Evolutionary conservation across 768 basidiomycete genomes (phyloP), one percentile per base, ranked within the genome.

Genomic region (Pilatotrama ljubarskyi): DNA sequence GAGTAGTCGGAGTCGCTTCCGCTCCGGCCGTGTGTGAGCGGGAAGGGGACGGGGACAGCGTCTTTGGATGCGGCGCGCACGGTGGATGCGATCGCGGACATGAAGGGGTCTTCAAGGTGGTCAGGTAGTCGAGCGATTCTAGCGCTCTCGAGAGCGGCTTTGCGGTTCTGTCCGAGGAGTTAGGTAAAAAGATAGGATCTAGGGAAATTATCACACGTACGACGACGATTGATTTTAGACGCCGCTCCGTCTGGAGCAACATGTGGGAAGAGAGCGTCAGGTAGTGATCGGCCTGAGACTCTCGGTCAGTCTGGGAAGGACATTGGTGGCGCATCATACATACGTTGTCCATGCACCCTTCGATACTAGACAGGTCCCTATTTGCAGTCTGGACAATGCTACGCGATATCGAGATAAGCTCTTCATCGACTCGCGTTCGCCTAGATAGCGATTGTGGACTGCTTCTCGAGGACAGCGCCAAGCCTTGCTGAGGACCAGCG

Each of bases 311-410:
- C 11, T 42, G 7, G 17, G 10, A 37, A 17, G 20, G 15, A 37
- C 5, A n/a, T 25, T 2, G 46, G 20, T 9, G 43, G 4, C 5
- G 2, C 7, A 50, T 8, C 46, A 55, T 10, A 71, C 79, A 72
- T 70, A 88, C 88, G 58, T 78, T 75, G 54, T 76, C 73, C 63
- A 88, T 73, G 55, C 76, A 80, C 43, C 82, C 80, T 36, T 81
- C 77, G 49, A 90, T 84, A 35, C 74, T 74, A 10, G 76, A 75
- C 35, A 91, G 72, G 66, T 90, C 89, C 36, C 80, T 80, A 44
- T 77, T 76, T 1, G 82, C 83, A 7, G 80, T 78, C 36, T 77
- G 78, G 15, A 90, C 72, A 11, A 84, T 77, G 14, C 59, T 54
- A 6, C 63, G 60, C 18, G 64, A 48, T 3, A 26, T 20, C 18